Conservation (phyloP, 2,329 filamentous ascomycete species). For the Ophiostoma piceae region DNA sequence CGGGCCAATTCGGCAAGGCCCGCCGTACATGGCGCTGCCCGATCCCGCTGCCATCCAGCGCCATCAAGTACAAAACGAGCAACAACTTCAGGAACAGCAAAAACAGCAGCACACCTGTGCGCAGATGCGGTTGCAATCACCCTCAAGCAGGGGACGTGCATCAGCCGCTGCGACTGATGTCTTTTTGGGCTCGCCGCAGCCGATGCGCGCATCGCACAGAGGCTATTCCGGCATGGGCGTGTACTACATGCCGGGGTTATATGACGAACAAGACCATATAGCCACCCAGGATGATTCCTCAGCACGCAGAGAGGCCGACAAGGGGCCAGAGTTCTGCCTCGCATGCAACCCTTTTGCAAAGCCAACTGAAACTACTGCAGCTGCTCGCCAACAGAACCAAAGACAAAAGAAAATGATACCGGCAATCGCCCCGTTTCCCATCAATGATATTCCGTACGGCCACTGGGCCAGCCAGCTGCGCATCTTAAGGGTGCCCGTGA, state of each 20-base stretch:
- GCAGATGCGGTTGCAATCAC: not conserved
- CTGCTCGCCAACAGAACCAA: not conserved
- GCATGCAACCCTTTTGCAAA: not conserved
- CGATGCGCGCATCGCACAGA: not conserved
- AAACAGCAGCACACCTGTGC: not conserved
- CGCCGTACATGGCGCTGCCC: not conserved
- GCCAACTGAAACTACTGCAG: not conserved
- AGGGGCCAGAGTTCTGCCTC: not conserved
- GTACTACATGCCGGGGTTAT: not conserved
- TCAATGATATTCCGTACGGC: conserved; percentile 16
- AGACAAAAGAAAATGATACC: not conserved
- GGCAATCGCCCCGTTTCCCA: not conserved
- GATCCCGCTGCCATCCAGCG: not conserved
- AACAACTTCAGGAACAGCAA: too few species aligned
- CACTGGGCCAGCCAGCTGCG: conserved; percentile 24
- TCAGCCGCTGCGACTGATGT: not conserved
- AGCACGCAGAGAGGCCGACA: not conserved
- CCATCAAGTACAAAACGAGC: not conserved
- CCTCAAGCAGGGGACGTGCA: not conserved
- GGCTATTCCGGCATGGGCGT: not conserved
- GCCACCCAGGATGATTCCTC: not conserved
- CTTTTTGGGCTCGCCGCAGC: not conserved
- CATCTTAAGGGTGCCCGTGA: conserved; percentile 13
- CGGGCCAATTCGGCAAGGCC: not conserved
- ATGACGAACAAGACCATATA: not conserved